These are phyloP conservation scores for Hapsidospora chrysogenum DNA, from an alignment of 495 filamentous ascomycete species.

Conservation along the genomic window DNA sequence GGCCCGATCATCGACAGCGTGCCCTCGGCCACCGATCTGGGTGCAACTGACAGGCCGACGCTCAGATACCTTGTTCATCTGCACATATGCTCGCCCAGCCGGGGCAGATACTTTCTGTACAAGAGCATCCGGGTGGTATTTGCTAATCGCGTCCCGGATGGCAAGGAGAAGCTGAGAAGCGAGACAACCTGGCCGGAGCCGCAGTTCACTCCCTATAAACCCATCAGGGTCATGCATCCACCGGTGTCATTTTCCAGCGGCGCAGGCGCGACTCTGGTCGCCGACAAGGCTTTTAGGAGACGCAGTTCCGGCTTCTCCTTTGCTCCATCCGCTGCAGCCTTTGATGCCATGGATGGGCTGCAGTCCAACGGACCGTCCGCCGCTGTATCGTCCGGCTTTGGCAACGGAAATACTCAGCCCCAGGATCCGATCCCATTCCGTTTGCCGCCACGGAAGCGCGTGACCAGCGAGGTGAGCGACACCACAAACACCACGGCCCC, in stretches of 20 bases:
- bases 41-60: conserved; percentile 47
- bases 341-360: conserved; percentile 19
- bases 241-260: conserved; percentile 10
- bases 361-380: conserved; percentile 3
- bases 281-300: conserved; percentile 39
- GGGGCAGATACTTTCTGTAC: conserved; percentile 78
- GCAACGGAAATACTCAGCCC: conserved; percentile 6
- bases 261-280: conserved; percentile 22
- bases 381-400: conserved; percentile 5
- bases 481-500: conserved; percentile 5
- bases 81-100: conserved; percentile 77
- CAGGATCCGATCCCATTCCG: conserved; percentile 21
- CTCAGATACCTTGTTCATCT: conserved; percentile 87
- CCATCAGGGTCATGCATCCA: conserved; percentile 32
- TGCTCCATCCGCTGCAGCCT: conserved; percentile 11
- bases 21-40: conserved; percentile 8
- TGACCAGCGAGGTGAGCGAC: conserved; percentile 3
- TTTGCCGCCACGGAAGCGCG: conserved; percentile 7
- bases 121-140: conserved; percentile 91
- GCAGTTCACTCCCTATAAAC: conserved; percentile 71
- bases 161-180: conserved; percentile 82
- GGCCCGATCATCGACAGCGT: conserved; percentile 69
- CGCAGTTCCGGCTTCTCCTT: conserved; percentile 38
- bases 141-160: conserved; percentile 92
- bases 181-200: conserved; percentile 85